phyloP scores from a whole-genome alignment of 768 basidiomycete genomes.

The Kwoniella newhampshirensis region DNA sequence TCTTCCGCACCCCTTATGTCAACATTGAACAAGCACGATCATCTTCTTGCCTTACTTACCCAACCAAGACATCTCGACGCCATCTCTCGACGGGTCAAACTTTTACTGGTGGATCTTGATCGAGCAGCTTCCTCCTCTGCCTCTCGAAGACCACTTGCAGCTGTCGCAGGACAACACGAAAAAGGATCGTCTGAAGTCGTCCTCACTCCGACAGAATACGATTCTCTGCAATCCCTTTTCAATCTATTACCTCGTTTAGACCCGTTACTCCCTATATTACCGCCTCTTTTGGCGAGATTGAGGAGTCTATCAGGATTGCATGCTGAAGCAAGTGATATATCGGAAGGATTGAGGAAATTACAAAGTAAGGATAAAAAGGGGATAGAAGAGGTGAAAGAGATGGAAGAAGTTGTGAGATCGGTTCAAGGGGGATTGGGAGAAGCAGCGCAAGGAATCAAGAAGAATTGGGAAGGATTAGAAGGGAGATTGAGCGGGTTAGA shows the following conservation, averaged over 20 bases:
- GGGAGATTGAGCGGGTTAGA: constrained; percentile 55
- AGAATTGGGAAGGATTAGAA: constrained; percentile 59
- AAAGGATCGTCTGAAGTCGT: constrained; percentile 8
- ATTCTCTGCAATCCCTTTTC: constrained; percentile 53
- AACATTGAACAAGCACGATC: constrained; percentile 74
- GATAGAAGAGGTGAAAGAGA: constrained; percentile 65
- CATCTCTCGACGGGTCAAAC: constrained; percentile 86
- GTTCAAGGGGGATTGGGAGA: constrained; percentile 75
- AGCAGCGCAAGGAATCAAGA: constrained; percentile 72
- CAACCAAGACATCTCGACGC: constrained; percentile 96
- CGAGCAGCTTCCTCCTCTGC: constrained; percentile 62
- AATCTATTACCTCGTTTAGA: constrained; percentile 55
- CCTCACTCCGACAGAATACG: constrained; percentile 48
- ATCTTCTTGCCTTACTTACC: constrained; percentile 80
- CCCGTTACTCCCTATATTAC: constrained; percentile 56
- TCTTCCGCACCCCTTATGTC: constrained; percentile 68
- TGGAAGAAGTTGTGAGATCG: constrained; percentile 66
- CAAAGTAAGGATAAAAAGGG: constrained; percentile 67
- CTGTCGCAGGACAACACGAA: constrained; percentile 1
- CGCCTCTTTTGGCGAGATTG: constrained; percentile 84
- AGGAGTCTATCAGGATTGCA: constrained; percentile 81
- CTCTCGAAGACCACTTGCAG: constrained; percentile 52
- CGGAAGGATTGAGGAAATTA: constrained; percentile 61
- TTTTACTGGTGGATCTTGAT: constrained; percentile 88
- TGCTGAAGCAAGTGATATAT: constrained; percentile 74